Conservation (phyloP, 202 grass and related monocot genomes). For the Zizania palustris region DNA sequence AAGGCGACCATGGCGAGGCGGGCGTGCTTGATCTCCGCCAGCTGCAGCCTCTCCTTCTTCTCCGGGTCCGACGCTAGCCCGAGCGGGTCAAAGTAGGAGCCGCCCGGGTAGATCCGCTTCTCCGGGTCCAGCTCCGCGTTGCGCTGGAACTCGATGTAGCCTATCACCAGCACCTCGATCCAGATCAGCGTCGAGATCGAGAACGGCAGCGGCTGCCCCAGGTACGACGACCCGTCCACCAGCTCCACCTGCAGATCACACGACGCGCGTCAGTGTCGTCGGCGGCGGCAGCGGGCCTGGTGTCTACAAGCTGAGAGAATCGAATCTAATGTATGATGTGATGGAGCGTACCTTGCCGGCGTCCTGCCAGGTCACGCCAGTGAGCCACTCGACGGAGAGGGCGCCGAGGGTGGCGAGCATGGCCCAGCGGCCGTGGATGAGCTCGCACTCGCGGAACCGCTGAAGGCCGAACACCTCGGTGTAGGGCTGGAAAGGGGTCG, state of each 20-base stretch:
- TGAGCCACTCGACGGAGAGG: constrained; percentile 94
- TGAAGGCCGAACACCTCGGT: constrained; percentile 96
- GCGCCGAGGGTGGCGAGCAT: constrained; percentile 98
- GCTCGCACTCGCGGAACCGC: constrained; percentile 96
- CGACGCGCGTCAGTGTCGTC: neutral
- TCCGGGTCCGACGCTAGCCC: constrained; percentile 84
- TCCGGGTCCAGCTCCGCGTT: constrained; percentile 95
- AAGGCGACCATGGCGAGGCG: constrained; percentile 96
- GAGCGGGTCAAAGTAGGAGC: constrained; percentile 86
- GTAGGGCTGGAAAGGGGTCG: constrained; percentile 92
- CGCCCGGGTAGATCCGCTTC: constrained; percentile 87
- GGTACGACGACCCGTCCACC: constrained; percentile 86
- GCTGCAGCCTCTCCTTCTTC: constrained; percentile 81
- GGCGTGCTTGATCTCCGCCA: constrained; percentile 99
- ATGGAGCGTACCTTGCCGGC: constrained; percentile 72
- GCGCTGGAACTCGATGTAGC: constrained; percentile 99
- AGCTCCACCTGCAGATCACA: constrained; percentile 69
- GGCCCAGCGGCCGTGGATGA: constrained; percentile 97
- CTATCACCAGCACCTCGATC: constrained; percentile 97
- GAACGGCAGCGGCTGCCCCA: constrained; percentile 92
- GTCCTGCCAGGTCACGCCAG: constrained; percentile 97
- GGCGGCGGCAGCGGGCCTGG: neutral
- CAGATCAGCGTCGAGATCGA: constrained; percentile 84
- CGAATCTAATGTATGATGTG: neutral
- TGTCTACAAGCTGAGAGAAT: too few species aligned